These are phyloP conservation scores for Cercospora brassicicola DNA, from an alignment of 2,329 filamentous ascomycete species.

Conservation along the genomic window DNA sequence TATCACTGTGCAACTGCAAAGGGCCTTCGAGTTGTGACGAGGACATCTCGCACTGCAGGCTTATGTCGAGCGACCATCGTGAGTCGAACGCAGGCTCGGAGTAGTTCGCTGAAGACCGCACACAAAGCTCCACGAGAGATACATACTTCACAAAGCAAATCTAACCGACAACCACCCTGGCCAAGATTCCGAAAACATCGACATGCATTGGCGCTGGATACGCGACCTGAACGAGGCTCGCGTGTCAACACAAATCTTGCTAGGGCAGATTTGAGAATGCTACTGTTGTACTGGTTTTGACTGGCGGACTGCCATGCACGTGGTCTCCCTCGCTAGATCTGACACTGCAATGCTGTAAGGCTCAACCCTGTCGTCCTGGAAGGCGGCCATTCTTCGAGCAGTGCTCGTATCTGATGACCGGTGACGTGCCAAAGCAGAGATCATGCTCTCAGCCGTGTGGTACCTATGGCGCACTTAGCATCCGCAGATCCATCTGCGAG, in stretches of 20 bases:
- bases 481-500: not conserved
- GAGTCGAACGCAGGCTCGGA: constrained; percentile 11
- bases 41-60: constrained; percentile 10
- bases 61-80: constrained; percentile 21
- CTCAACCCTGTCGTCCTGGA: constrained; percentile 4
- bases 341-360: not conserved
- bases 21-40: not conserved
- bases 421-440: constrained; percentile 6
- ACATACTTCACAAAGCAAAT: not conserved
- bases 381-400: not conserved
- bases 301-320: not conserved
- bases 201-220: constrained; percentile 4
- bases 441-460: not conserved
- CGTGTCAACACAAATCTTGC: not conserved
- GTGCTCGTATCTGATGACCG: constrained; percentile 7
- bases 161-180: not conserved
- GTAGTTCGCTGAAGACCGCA: constrained; percentile 15
- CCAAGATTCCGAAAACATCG: not conserved
- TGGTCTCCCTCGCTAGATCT: not conserved
- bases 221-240: not conserved
- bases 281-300: constrained; percentile 1
- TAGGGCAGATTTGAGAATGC: not conserved
- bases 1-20: constrained; percentile 13
- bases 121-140: constrained; percentile 1
- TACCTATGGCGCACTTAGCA: not conserved